Evolutionary conservation across 768 basidiomycete genomes (phyloP), one percentile per base, ranked within the genome.

Genomic region (Lyophyllum shimeji): DNA sequence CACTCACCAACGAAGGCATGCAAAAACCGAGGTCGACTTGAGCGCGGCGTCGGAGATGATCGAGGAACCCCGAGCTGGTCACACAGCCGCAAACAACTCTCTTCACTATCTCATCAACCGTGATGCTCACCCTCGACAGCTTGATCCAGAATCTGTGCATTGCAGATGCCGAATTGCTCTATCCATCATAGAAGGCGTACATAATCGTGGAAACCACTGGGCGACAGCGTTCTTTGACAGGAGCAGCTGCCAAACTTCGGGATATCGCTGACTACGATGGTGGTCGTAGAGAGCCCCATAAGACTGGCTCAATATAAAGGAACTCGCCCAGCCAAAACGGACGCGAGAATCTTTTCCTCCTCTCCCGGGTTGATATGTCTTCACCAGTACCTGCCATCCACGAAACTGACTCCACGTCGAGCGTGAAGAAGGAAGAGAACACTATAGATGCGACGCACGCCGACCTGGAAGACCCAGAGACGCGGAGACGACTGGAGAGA

Each of bases 401-500:
- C 7, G 39, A 40, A 40, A 15, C 39, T 9, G 17, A 40, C 39
- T 40, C 39, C n/a, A 40, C 8, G 5, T 18, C 6, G 5, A 40
- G 39, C 9, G 39, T n/a, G 5, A 18, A 40, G 39, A 40, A 40
- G 39, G n/a, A 40, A n/a, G n/a, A 18, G 15, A 7, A 17, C 3
- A 18, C 18, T 40, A 18, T 18, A 3, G 39, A 40, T 4, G 15
- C 15, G 39, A n/a, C 15, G 18, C 13, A n/a, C 29, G 11, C 21
- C 11, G 52, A 53, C 13, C 20, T 47, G 20, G 52, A 53, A 27
- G 55, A 56, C 27, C 40, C 24, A 18, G 47, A 56, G 29, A 2
- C 34, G 2, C 25, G 55, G 27, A 56, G 34, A 24, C 40, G 24
- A n/a, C 51, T 67, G 40, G 67, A 68, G 54, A 62, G 55, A 45